phyloP scores from a whole-genome alignment of 176 grass and related monocot genomes.

The Rhynchospora breviuscula region DNA sequence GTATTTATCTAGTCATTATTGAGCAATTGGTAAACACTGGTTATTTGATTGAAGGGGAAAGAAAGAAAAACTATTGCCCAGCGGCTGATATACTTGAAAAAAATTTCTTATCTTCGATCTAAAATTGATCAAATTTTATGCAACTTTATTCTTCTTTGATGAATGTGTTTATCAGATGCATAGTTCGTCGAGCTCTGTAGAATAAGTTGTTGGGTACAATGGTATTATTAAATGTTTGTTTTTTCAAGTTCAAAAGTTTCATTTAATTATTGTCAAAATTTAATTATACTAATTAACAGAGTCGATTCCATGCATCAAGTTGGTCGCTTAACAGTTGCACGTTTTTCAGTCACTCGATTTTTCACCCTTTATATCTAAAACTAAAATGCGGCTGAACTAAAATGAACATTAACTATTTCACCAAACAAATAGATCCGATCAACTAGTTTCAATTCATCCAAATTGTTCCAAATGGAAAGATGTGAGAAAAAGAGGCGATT shows the following conservation, averaged over 20 bases:
- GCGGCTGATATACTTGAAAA: not conserved
- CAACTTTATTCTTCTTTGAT: not conserved
- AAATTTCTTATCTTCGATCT: not conserved
- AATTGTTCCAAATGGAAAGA: no score
- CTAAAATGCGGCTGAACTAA: no score
- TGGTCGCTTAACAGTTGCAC: not conserved
- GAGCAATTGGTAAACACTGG: slow-evolving; percentile 1
- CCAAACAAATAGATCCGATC: no score
- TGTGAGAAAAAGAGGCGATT: no score
- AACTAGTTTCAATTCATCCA: no score
- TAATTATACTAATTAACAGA: not conserved
- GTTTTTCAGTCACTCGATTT: no score
- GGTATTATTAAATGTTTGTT: not conserved
- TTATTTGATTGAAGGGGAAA: not conserved
- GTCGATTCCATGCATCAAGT: not conserved
- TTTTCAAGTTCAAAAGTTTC: not conserved
- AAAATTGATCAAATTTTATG: not conserved
- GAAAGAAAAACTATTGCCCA: not conserved
- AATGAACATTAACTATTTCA: no score
- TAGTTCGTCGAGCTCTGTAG: not conserved
- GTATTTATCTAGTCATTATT: not conserved
- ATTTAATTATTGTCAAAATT: not conserved
- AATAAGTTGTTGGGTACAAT: not conserved
- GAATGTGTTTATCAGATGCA: not conserved
- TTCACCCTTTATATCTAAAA: no score